Evolutionary conservation across 2,329 filamentous ascomycete species (phyloP), one percentile per base, ranked within the genome.

Genomic region (Penicillium concentricum): DNA sequence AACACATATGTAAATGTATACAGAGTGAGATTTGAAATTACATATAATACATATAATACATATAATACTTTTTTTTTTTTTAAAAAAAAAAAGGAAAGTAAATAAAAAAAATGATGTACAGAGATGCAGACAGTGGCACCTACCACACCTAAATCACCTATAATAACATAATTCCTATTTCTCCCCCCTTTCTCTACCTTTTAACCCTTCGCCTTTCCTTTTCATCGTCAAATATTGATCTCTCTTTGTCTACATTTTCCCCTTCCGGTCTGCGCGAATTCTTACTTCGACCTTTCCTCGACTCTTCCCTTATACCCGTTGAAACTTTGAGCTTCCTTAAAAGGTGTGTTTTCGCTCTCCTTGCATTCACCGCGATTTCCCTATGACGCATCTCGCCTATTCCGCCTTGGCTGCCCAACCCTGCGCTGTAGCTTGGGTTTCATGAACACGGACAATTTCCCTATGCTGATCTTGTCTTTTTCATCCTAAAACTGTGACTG

Each of bases 141-240:
- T 67, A 67, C 64, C 64, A 67, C 64, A 66, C 64, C 63, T 66
- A 66, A 67, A 61, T 48, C 46, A 48, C 39, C 49, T 51, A 51
- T 63, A 57, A 54, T 55, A 44, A 52, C 44, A 41, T 47, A 26
- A 46, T 51, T 53, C 30, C 44, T 35, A 35, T 34, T 34, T 35
- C 30, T 46, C 26, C 56, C 52, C 46, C 51, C 43, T 54, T 52
- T 47, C 53, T 55, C 30, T 54, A 52, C 46, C 43, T 44, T 45
- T 52, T 50, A 48, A 39, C 45, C 47, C 41, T 54, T 39, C 20
- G 32, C 34, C 22, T 57, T 28, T 41, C 44, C 42, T 57, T 20
- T 52, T 34, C 24, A 42, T 42, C n/a, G n/a, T n/a, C n/a, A n/a
- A n/a, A 26, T 42, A 7, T 39, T n/a, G 28, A 20, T 50, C 13